phyloP scores from a whole-genome alignment of 78 protist species.

The Pigoraptor vietnamica region DNA sequence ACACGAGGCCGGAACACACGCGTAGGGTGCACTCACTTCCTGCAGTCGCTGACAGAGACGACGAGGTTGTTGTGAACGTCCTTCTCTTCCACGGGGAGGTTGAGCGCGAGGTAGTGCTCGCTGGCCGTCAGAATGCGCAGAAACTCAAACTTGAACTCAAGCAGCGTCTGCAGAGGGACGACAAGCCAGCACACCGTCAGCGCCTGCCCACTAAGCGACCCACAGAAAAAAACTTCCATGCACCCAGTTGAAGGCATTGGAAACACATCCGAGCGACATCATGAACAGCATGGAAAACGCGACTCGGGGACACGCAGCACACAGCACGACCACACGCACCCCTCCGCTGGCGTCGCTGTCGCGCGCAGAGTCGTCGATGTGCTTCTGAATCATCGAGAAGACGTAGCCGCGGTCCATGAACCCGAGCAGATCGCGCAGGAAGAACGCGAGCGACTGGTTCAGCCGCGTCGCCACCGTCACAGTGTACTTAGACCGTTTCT shows the following conservation, averaged over 20 bases:
- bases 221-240: no score
- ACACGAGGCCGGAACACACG: no score
- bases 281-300: neutral
- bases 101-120: neutral
- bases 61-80: neutral
- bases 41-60: neutral
- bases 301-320: neutral
- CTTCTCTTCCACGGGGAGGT: neutral
- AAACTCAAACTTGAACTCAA: neutral
- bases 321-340: neutral
- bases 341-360: neutral
- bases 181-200: no score
- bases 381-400: neutral
- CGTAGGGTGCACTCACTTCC: neutral
- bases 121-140: neutral
- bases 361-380: neutral
- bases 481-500: neutral
- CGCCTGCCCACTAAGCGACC: no score
- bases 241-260: no score
- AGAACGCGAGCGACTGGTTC: constrained; percentile 4
- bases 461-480: neutral
- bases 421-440: neutral
- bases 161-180: neutral
- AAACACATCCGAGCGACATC: no score
- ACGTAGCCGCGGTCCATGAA: neutral